Conservation (phyloP, 495 filamentous ascomycete genomes). For the Bathelium albidoporum region DNA sequence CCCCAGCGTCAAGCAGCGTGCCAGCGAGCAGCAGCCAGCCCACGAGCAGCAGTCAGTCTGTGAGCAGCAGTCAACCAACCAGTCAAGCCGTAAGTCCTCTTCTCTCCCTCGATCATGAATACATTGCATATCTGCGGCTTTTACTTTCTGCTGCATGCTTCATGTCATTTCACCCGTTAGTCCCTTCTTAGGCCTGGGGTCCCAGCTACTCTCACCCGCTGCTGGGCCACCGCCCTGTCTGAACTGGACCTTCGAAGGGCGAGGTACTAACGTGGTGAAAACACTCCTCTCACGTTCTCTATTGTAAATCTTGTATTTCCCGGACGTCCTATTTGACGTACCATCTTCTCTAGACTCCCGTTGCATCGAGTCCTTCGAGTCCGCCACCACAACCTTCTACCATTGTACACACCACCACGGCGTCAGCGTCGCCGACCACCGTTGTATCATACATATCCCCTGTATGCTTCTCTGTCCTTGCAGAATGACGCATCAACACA, state of each 20-base stretch:
- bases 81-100: neutral
- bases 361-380: constrained; percentile 1
- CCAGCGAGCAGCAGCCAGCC: neutral
- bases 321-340: neutral
- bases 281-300: neutral
- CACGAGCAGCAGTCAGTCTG: neutral
- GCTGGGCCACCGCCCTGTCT: neutral
- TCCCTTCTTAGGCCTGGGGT: neutral
- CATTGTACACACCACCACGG: constrained; percentile 1
- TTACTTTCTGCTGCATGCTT: neutral
- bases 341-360: neutral
- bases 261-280: neutral
- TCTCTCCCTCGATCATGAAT: neutral
- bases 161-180: neutral
- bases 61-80: neutral
- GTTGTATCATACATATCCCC: constrained; percentile 4
- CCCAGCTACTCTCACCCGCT: no score
- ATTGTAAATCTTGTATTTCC: neutral
- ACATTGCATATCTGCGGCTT: neutral
- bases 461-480: neutral
- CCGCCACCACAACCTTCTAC: constrained; percentile 1
- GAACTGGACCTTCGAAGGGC: neutral
- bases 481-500: neutral
- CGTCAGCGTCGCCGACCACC: neutral
- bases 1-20: neutral